Evolutionary conservation across 352 stramenopile species (phyloP).

Genomic region (Pythium pectinolyticum): DNA sequence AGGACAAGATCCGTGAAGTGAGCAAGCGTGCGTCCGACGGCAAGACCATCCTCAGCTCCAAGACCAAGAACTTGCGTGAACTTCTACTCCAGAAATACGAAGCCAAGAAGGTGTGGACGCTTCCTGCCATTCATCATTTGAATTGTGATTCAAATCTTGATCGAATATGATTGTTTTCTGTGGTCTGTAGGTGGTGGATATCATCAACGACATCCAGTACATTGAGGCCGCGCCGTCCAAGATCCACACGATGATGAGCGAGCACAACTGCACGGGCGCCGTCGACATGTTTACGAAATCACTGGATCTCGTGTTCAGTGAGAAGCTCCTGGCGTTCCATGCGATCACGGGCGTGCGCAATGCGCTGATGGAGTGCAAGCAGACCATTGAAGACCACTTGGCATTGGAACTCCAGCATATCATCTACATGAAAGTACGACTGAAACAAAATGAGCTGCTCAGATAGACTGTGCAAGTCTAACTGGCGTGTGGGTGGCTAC

Average conservation of each 20-base stretch:
- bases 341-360: constrained; percentile 74
- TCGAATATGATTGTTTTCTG: no score
- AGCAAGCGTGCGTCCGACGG: constrained; percentile 67
- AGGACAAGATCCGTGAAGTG: constrained; percentile 68
- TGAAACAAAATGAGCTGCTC: neutral
- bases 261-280: constrained; percentile 56
- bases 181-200: constrained; percentile 54
- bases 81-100: constrained; percentile 82
- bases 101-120: constrained; percentile 69
- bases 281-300: constrained; percentile 73
- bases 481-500: no score
- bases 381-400: constrained; percentile 77
- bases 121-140: no score
- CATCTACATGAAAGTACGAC: constrained; percentile 66
- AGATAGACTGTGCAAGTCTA: no score
- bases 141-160: no score
- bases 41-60: constrained; percentile 80
- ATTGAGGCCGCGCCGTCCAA: constrained; percentile 71
- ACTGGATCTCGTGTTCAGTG: constrained; percentile 80
- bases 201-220: constrained; percentile 84
- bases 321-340: constrained; percentile 77
- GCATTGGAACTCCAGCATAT: constrained; percentile 69
- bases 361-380: constrained; percentile 84
- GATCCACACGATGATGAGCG: constrained; percentile 55
- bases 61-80: constrained; percentile 82